phyloP scores from a whole-genome alignment of 2,329 filamentous ascomycete genomes.

The Fusarium praegraminearum region DNA sequence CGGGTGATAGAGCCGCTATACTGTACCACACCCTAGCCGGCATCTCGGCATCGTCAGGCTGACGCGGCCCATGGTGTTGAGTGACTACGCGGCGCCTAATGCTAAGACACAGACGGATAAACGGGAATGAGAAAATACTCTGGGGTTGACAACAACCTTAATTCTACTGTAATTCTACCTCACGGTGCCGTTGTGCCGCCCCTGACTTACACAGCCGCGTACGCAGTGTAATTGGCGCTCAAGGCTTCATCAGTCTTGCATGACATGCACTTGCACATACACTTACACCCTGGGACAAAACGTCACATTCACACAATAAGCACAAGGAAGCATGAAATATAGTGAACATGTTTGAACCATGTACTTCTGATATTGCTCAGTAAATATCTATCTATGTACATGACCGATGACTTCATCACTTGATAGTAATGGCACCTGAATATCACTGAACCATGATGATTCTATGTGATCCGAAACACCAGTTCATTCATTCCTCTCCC shows the following conservation, averaged over 20 bases:
- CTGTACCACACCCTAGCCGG: constrained; percentile 28
- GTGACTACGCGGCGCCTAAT: constrained; percentile 32
- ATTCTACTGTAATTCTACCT: constrained; percentile 18
- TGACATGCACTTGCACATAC: not conserved
- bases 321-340: not conserved
- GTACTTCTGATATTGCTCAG: constrained; percentile 30
- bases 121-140: constrained; percentile 14
- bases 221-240: constrained; percentile 3
- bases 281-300: constrained; percentile 18
- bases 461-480: constrained; percentile 35
- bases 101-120: constrained; percentile 15
- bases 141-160: constrained; percentile 21
- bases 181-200: constrained; percentile 17
- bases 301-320: constrained; percentile 8
- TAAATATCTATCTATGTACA: constrained; percentile 40
- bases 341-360: constrained; percentile 18
- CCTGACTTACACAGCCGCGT: constrained; percentile 14
- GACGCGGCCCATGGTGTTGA: constrained; percentile 40
- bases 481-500: constrained; percentile 29
- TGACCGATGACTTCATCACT: constrained; percentile 8
- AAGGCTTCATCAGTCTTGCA: not conserved
- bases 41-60: constrained; percentile 39
- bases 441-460: constrained; percentile 27
- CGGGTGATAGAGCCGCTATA: not conserved
- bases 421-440: constrained; percentile 23